phyloP scores from a whole-genome alignment of 2,329 filamentous ascomycete genomes.

The Microdochium paspali region DNA sequence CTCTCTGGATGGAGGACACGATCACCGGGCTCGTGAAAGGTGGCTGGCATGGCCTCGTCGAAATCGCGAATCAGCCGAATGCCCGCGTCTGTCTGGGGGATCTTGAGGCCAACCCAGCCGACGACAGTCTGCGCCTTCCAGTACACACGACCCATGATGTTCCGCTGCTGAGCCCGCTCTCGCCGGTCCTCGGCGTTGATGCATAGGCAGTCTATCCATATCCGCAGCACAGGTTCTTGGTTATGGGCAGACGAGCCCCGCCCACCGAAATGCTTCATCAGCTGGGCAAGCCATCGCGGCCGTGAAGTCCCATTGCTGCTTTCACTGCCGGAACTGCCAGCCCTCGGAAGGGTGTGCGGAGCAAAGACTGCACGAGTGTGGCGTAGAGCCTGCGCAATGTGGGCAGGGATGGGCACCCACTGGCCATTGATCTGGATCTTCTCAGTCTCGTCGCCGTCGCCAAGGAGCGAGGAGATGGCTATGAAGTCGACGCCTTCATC shows the following conservation, averaged over 20 bases:
- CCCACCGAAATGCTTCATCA: conserved; percentile 3
- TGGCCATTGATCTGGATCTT: conserved; percentile 17
- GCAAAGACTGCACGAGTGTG: conserved; percentile 21
- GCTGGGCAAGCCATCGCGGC: conserved; percentile 4
- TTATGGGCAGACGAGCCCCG: conserved; percentile 2
- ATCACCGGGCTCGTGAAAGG: conserved; percentile 23
- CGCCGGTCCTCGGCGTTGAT: conserved; percentile 3
- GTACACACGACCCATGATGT: conserved; percentile 2
- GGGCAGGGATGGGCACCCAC: conserved; percentile 15
- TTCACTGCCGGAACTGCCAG: neutral
- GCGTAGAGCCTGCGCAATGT: conserved; percentile 19
- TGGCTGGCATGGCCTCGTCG: conserved; percentile 19
- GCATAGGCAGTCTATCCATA: conserved; percentile 6
- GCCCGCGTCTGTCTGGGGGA: conserved; percentile 15
- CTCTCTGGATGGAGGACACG: conserved; percentile 20
- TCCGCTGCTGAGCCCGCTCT: conserved; percentile 2
- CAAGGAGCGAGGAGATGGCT: conserved; percentile 6
- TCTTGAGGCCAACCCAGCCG: conserved; percentile 21
- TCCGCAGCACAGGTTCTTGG: conserved; percentile 2
- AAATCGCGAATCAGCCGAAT: conserved; percentile 15
- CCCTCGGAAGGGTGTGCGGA: neutral
- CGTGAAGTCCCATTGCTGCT: neutral
- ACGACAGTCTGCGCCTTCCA: conserved; percentile 15
- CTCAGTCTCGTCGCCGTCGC: conserved; percentile 13
- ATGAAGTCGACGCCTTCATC: conserved; percentile 6